phyloP scores from a whole-genome alignment of 768 basidiomycete species.

The Suillus subluteus region DNA sequence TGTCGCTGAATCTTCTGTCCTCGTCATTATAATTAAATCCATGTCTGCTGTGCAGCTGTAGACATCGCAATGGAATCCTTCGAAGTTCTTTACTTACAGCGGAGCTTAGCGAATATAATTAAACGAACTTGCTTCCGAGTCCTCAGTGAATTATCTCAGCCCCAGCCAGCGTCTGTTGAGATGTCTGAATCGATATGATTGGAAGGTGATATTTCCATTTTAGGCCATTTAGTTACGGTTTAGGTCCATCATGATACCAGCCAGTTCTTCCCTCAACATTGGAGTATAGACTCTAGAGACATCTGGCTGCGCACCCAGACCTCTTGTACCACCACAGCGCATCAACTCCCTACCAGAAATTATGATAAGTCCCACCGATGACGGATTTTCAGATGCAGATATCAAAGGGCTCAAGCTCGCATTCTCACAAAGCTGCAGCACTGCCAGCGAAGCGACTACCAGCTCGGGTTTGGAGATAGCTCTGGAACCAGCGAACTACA shows the following conservation, averaged over 20 bases:
- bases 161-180: neutral
- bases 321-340: neutral
- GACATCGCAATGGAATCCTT: too few species aligned
- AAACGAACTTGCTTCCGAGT: neutral
- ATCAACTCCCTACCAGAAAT: constrained; percentile 10
- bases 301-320: neutral
- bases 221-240: neutral
- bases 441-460: neutral
- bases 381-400: constrained; percentile 37
- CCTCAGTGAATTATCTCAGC: neutral
- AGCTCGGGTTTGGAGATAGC: constrained; percentile 5
- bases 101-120: too few species aligned
- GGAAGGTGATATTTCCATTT: neutral
- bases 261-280: neutral
- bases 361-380: constrained; percentile 32
- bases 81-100: too few species aligned
- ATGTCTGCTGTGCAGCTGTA: too few species aligned
- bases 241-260: neutral
- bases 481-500: neutral
- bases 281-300: neutral
- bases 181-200: neutral
- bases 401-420: constrained; percentile 10
- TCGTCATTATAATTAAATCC: too few species aligned
- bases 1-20: too few species aligned
- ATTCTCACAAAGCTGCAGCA: constrained; percentile 1